phyloP scores from a whole-genome alignment of 2,329 filamentous ascomycete species.

The Cladobotryum protrusum region DNA sequence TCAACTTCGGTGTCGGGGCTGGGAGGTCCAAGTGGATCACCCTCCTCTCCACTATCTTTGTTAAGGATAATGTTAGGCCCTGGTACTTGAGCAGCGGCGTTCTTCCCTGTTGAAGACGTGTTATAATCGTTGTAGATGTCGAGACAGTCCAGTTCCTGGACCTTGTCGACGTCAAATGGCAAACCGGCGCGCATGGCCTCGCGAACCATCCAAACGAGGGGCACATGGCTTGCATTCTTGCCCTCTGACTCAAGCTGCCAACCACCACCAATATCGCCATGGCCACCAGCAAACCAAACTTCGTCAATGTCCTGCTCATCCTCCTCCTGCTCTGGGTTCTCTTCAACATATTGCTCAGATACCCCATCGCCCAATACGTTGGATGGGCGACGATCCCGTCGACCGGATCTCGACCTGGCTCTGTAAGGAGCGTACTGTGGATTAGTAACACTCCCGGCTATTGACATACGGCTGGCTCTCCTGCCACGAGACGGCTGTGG shows the following conservation, averaged over 20 bases:
- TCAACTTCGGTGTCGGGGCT: conserved; percentile 19
- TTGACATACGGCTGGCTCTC: conserved; percentile 10
- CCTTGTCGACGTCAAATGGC: conserved; percentile 61
- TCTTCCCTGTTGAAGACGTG: background rate
- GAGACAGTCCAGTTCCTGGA: conserved; percentile 58
- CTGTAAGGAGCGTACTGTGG: conserved; percentile 35
- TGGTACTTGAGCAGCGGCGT: conserved; percentile 3
- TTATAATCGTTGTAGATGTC: conserved; percentile 11
- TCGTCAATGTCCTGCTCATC: conserved; percentile 67
- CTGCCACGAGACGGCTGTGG: background rate
- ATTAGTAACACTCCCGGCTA: conserved; percentile 10
- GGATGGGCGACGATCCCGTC: conserved; percentile 16
- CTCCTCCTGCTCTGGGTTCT: conserved; percentile 4
- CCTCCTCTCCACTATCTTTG: conserved; percentile 6
- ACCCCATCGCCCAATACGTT: background rate
- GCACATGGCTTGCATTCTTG: conserved; percentile 62
- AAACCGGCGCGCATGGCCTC: conserved; percentile 58
- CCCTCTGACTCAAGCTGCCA: conserved; percentile 54
- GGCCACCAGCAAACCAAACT: conserved; percentile 73
- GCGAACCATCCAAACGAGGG: conserved; percentile 64
- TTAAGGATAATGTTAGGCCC: conserved; percentile 19
- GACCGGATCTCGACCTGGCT: conserved; percentile 32
- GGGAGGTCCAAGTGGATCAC: conserved; percentile 12
- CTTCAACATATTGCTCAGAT: conserved; percentile 1
- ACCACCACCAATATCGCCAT: conserved; percentile 73